Evolutionary conservation across 2,329 filamentous ascomycete genomes (phyloP), one percentile per base, ranked within the genome.

Genomic region (Bipolaris bicolor): DNA sequence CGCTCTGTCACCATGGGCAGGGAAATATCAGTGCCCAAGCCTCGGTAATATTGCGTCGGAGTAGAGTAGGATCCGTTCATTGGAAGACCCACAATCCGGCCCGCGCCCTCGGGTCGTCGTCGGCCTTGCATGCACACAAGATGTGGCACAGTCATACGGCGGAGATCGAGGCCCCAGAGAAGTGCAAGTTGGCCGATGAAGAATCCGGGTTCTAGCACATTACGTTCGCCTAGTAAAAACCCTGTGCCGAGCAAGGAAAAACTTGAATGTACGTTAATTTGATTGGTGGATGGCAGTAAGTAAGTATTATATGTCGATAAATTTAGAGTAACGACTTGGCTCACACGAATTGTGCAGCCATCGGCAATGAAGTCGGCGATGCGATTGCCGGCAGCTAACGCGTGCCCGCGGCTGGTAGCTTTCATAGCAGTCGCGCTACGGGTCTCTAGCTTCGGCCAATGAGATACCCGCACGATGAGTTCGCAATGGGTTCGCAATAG

Each of bases 31-130:
- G 20, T 46, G 45, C 58, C 62, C 49, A 49, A 49, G 53, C 53
- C 61, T 64, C 66, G 64, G 61, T 55, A 61, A 45, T 49, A 36
- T 20, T 62, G 52, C 60, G 56, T 62, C 60, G 57, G 61, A 45
- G 58, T 36, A 22, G 50, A 43, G 52, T 39, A 26, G 50, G 41
- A 48, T 46, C 63, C 61, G 48, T 40, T 53, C 59, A 64, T 40
- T 36, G 41, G 43, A 45, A 56, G 60, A 53, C 31, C 43, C 48
- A 55, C 40, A 39, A 33, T 57, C 52, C 46, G 55, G 49, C 48
- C 63, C 66, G 62, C 43, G 45, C 46, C 43, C 36, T 49, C 56
- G 64, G 61, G 55, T 62, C 55, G 26, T 26, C 40, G 40, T 44
- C 43, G 52, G 24, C 48, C 15, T 45, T 52, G 49, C 45, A 52